phyloP scores from a whole-genome alignment of 2,329 filamentous ascomycete genomes.

The Colletotrichum noveboracense region DNA sequence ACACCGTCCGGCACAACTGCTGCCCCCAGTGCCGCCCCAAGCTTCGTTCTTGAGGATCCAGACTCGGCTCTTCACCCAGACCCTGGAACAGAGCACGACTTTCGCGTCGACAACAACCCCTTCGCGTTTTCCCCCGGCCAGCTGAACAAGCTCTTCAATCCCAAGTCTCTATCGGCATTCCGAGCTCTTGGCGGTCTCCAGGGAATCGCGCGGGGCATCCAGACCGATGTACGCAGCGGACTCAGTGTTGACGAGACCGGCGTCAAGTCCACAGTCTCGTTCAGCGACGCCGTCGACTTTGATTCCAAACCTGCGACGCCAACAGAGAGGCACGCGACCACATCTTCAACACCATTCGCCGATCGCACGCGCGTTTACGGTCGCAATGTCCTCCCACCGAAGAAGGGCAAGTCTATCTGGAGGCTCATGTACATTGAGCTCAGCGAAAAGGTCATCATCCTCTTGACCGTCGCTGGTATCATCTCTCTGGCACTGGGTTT shows the following conservation, averaged over 20 bases:
- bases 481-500: constrained; percentile 71
- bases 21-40: constrained; percentile 8
- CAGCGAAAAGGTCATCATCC: constrained; percentile 71
- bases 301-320: background rate
- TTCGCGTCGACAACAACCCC: constrained; percentile 71
- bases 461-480: constrained; percentile 68
- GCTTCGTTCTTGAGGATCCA: constrained; percentile 24
- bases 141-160: constrained; percentile 75
- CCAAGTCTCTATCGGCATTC: constrained; percentile 76
- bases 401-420: constrained; percentile 66
- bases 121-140: constrained; percentile 79
- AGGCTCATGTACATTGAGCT: constrained; percentile 70
- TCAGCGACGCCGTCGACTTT: constrained; percentile 67
- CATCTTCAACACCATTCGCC: constrained; percentile 25
- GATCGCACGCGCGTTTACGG: constrained; percentile 65
- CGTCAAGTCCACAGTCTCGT: constrained; percentile 66
- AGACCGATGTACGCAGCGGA: constrained; percentile 66
- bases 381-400: constrained; percentile 66
- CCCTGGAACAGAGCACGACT: constrained; percentile 73
- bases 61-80: constrained; percentile 69
- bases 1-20: constrained; percentile 22
- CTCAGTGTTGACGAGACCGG: constrained; percentile 71
- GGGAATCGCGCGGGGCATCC: constrained; percentile 72
- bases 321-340: background rate
- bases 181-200: constrained; percentile 72